Evolutionary conservation across 2,329 filamentous ascomycete genomes (phyloP).

Genomic region (Shiraia bambusicola): DNA sequence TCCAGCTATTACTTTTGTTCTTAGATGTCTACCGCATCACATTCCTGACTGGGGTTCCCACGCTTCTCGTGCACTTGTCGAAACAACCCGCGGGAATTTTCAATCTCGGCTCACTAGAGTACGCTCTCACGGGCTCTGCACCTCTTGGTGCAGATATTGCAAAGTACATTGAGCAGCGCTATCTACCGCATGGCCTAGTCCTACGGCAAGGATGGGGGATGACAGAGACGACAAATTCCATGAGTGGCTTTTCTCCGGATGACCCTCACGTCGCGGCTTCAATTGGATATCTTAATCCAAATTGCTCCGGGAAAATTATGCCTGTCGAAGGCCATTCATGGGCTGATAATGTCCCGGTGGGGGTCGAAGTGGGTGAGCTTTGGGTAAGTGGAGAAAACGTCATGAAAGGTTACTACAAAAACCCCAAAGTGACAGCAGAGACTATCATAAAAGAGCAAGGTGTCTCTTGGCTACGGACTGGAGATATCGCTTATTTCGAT

Average conservation of each 20-base stretch:
- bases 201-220: slow-evolving; percentile 48
- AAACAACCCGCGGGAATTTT: slow-evolving; percentile 63
- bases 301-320: slow-evolving; percentile 44
- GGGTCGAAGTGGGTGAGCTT: slow-evolving; percentile 53
- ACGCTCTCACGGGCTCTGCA: slow-evolving; percentile 59
- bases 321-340: slow-evolving; percentile 54
- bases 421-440: slow-evolving; percentile 49
- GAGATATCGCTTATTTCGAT: slow-evolving; percentile 53
- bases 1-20: background rate
- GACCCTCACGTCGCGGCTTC: slow-evolving; percentile 45
- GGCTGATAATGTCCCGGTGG: slow-evolving; percentile 53
- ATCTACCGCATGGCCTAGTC: slow-evolving; percentile 60
- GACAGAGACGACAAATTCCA: slow-evolving; percentile 45
- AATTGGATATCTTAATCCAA: slow-evolving; percentile 45
- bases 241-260: slow-evolving; percentile 36
- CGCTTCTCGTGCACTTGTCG: slow-evolving; percentile 70
- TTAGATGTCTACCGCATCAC: background rate
- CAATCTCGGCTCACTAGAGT: slow-evolving; percentile 63
- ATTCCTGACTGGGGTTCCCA: slow-evolving; percentile 16
- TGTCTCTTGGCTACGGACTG: slow-evolving; percentile 51
- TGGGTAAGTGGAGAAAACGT: slow-evolving; percentile 56
- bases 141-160: slow-evolving; percentile 61
- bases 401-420: slow-evolving; percentile 55
- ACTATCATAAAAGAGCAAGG: slow-evolving; percentile 54
- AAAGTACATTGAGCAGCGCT: slow-evolving; percentile 72